phyloP scores from a whole-genome alignment of 139 green algal genomes.

The Picochlorum costavermella region DNA sequence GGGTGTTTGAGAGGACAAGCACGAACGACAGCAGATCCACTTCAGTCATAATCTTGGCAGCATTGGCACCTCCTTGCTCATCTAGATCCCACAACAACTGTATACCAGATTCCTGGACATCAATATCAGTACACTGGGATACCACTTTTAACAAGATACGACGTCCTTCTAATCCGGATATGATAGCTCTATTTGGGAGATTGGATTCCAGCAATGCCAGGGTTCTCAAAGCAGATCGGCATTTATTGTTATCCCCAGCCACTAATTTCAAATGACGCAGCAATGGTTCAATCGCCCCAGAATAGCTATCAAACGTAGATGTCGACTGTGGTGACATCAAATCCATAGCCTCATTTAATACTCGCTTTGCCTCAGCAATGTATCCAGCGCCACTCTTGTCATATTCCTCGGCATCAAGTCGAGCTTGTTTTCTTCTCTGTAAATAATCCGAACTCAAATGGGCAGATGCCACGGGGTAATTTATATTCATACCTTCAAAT shows the following conservation, averaged over 20 bases:
- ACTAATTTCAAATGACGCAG: conserved; percentile 17
- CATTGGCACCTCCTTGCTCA: background rate
- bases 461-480: background rate
- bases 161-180: conserved; percentile 12
- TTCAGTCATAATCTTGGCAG: background rate
- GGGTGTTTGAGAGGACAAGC: conserved; percentile 14
- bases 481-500: no score
- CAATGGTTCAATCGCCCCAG: conserved; percentile 33
- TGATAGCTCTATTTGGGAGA: conserved; percentile 28
- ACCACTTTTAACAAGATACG: conserved; percentile 18
- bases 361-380: conserved; percentile 32
- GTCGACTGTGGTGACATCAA: background rate
- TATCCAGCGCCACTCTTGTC: conserved; percentile 11
- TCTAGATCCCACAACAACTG: conserved; percentile 35
- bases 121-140: conserved; percentile 7
- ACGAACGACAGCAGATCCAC: conserved; percentile 15
- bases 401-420: conserved; percentile 1
- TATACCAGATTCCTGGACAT: conserved; percentile 20
- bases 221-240: conserved; percentile 21
- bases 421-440: conserved; percentile 2
- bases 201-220: conserved; percentile 28
- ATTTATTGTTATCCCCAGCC: conserved; percentile 14
- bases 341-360: conserved; percentile 23
- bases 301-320: conserved; percentile 5
- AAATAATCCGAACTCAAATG: background rate